phyloP scores from a whole-genome alignment of 164 flowering plant genomes.

The Cinnamomum chago region DNA sequence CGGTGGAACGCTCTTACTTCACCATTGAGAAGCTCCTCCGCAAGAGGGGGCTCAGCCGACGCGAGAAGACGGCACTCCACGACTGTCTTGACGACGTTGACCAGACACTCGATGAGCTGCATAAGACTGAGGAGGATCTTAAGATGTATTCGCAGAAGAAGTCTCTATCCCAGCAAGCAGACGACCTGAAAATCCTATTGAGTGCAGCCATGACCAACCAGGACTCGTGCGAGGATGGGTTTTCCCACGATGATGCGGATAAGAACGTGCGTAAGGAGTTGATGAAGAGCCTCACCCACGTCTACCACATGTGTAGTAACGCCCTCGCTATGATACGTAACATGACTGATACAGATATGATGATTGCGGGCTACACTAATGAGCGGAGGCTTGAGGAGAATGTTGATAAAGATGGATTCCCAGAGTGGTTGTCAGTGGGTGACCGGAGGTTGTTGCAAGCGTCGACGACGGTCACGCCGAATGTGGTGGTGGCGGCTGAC shows the following conservation, averaged over 20 bases:
- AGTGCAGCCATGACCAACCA: slow-evolving; percentile 74
- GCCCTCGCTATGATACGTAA: slow-evolving; percentile 76
- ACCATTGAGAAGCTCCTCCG: slow-evolving; percentile 32
- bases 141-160: slow-evolving; percentile 46
- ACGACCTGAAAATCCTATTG: slow-evolving; percentile 58
- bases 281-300: slow-evolving; percentile 30
- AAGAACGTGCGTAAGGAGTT: slow-evolving; percentile 35
- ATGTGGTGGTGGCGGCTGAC: slow-evolving; percentile 82
- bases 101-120: slow-evolving; percentile 71
- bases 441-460: slow-evolving; percentile 68
- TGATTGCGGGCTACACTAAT: slow-evolving; percentile 10
- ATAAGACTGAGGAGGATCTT: slow-evolving; percentile 39
- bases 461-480: slow-evolving; percentile 36
- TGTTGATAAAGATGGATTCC: slow-evolving; percentile 33
- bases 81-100: slow-evolving; percentile 75
- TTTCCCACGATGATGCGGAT: slow-evolving; percentile 65
- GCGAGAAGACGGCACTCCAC: slow-evolving; percentile 61
- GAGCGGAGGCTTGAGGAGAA: slow-evolving; percentile 22
- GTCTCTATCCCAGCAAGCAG: slow-evolving; percentile 41
- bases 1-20: slow-evolving; percentile 45
- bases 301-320: slow-evolving; percentile 65
- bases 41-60: slow-evolving; percentile 24
- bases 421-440: slow-evolving; percentile 73
- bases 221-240: slow-evolving; percentile 73
- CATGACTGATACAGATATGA: slow-evolving; percentile 67